These are phyloP conservation scores for Ceratobasidium papillatum DNA, from an alignment of 1,284 basidiomycete species.

Conservation along the genomic window DNA sequence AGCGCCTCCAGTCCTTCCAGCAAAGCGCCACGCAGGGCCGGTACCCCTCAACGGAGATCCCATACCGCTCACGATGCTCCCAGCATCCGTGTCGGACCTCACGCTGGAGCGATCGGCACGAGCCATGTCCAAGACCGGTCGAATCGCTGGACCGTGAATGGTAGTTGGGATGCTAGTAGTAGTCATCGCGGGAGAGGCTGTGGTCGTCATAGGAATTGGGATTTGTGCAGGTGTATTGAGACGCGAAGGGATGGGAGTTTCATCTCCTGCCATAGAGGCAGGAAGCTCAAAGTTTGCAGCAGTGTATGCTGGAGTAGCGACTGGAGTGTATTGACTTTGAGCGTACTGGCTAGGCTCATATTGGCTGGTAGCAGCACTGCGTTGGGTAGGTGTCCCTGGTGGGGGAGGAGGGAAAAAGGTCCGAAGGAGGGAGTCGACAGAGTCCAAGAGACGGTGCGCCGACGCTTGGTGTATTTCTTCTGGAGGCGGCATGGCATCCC, in stretches of 20 bases:
- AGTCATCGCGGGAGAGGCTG: conserved; percentile 26
- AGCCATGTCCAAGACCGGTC: conserved; percentile 33
- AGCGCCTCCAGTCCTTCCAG: conserved; percentile 9
- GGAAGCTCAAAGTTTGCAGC: conserved; percentile 31
- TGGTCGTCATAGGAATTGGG: background rate
- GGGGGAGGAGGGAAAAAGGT: conserved; percentile 30
- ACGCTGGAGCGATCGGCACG: conserved; percentile 34
- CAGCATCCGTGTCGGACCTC: conserved; percentile 26
- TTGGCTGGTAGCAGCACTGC: background rate
- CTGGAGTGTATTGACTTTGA: background rate
- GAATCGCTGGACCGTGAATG: conserved; percentile 1
- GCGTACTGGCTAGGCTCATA: background rate
- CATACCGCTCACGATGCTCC: conserved; percentile 28
- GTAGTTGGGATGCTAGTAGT: conserved; percentile 12
- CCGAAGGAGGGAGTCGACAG: conserved; percentile 28
- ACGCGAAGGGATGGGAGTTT: conserved; percentile 34
- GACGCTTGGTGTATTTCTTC: conserved; percentile 14
- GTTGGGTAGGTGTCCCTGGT: conserved; percentile 16
- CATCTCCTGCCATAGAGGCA: background rate
- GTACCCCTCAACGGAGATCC: conserved; percentile 12
- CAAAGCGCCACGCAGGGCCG: conserved; percentile 33
- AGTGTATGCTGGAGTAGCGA: conserved; percentile 27
- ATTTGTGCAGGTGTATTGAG: conserved; percentile 18
- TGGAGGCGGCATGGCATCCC: conserved; percentile 12
- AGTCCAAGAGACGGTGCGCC: conserved; percentile 1